phyloP scores from a whole-genome alignment of 1,284 basidiomycete genomes.

The Dichomitus squalens region DNA sequence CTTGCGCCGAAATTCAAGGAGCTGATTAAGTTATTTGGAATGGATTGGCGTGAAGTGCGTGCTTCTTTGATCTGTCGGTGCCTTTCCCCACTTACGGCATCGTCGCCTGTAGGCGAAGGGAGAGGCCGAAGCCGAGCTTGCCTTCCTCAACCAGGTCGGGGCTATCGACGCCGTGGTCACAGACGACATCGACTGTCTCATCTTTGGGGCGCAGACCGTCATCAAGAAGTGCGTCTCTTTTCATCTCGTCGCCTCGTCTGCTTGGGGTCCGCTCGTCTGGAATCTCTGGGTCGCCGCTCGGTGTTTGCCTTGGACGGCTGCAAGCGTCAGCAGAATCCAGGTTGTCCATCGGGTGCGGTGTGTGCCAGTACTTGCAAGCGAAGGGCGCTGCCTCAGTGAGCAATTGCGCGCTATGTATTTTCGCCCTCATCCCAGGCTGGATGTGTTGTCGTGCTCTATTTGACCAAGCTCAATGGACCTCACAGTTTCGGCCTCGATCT shows the following conservation, averaged over 20 bases:
- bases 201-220: conserved; percentile 39
- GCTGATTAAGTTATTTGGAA: conserved; percentile 58
- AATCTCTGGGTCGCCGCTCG: no score
- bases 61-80: not conserved
- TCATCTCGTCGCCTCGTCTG: no score
- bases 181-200: conserved; percentile 59
- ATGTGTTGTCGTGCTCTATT: not conserved
- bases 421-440: no score
- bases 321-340: no score
- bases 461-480: not conserved
- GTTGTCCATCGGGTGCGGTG: no score
- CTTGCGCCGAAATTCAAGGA: conserved; percentile 44
- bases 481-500: conserved; percentile 47
- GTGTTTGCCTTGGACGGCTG: no score
- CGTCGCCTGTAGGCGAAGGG: conserved; percentile 48
- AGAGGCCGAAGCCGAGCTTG: conserved; percentile 73
- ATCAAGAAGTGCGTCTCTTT: conserved; percentile 41
- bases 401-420: no score
- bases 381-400: no score
- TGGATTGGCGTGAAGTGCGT: conserved; percentile 60
- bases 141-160: conserved; percentile 51
- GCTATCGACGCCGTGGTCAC: conserved; percentile 65
- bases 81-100: not conserved
- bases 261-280: no score
- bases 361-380: no score